Percentiles rank a stretch among this genome's conserved stretches.
Evolutionary conservation across 371 early-diverging fungal genomes (phyloP).

Genomic region (Lichtheimia corymbifera): DNA sequence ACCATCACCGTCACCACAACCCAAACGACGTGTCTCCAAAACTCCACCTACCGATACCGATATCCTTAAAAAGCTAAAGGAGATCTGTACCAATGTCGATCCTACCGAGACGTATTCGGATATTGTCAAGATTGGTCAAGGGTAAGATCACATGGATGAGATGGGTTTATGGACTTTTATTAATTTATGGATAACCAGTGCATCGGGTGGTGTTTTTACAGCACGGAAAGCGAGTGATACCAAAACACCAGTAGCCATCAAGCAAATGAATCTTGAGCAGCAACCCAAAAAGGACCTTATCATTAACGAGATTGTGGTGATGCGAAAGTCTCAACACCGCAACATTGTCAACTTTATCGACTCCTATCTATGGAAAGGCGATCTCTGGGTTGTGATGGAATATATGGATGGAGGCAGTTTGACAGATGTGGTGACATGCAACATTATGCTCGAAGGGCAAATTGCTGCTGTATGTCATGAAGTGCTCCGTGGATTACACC

Average conservation of each 20-base stretch:
- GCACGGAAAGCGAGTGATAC: constrained; percentile 69
- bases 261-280: constrained; percentile 95
- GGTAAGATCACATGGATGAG: constrained; percentile 44
- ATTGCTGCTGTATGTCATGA: constrained; percentile 93
- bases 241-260: constrained; percentile 81
- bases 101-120: constrained; percentile 75
- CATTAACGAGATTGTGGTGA: constrained; percentile 95
- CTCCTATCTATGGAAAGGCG: constrained; percentile 83
- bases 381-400: constrained; percentile 96
- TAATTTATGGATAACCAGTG: too few species aligned
- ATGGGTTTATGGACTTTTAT: too few species aligned
- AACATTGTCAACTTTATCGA: constrained; percentile 98
- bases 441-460: constrained; percentile 94
- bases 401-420: constrained; percentile 98
- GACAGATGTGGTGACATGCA: constrained; percentile 89
- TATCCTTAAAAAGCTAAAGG: constrained; percentile 78
- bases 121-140: constrained; percentile 94
- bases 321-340: constrained; percentile 84
- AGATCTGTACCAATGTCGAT: constrained; percentile 87
- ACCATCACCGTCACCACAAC: constrained; percentile 5
- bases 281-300: constrained; percentile 96
- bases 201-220: constrained; percentile 91
- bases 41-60: constrained; percentile 56
- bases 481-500: constrained; percentile 86
- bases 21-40: constrained; percentile 25